phyloP scores from a whole-genome alignment of 768 basidiomycete genomes.

The Lactarius hengduanensis region DNA sequence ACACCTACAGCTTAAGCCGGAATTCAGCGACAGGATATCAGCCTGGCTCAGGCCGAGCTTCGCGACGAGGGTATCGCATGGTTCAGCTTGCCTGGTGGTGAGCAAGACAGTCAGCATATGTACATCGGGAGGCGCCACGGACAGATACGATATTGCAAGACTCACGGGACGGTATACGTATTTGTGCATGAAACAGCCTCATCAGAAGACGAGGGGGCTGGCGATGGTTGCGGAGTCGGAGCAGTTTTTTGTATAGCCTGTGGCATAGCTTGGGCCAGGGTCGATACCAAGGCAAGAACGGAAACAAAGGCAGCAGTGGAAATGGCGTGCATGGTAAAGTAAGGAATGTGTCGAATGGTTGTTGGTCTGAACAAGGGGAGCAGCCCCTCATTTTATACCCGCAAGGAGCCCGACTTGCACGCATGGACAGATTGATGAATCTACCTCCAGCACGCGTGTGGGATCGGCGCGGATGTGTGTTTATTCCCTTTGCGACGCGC shows the following conservation, averaged over 20 bases:
- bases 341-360: neutral
- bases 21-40: slow-evolving; percentile 3
- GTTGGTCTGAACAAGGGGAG: neutral
- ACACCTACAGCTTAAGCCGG: slow-evolving; percentile 5
- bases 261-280: neutral
- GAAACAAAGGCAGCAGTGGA: slow-evolving; percentile 4
- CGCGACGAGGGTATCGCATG: slow-evolving; percentile 3
- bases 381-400: slow-evolving; percentile 3
- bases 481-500: neutral
- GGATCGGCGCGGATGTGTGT: neutral
- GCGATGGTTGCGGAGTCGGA: neutral
- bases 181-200: neutral
- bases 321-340: slow-evolving; percentile 7
- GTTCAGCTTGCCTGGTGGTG: neutral
- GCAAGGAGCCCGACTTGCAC: too few relatives aligned
- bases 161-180: slow-evolving; percentile 1
- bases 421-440: too few relatives aligned
- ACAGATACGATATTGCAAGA: neutral
- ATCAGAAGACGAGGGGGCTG: too few relatives aligned
- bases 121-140: neutral
- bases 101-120: neutral
- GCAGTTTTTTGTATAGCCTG: too few relatives aligned
- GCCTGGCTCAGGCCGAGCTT: neutral
- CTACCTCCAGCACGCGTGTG: neutral
- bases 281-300: slow-evolving; percentile 5